Base-by-base conservation (phyloP, 2,329 filamentous ascomycete species). In the Paramyrothecium sp. region DNA sequence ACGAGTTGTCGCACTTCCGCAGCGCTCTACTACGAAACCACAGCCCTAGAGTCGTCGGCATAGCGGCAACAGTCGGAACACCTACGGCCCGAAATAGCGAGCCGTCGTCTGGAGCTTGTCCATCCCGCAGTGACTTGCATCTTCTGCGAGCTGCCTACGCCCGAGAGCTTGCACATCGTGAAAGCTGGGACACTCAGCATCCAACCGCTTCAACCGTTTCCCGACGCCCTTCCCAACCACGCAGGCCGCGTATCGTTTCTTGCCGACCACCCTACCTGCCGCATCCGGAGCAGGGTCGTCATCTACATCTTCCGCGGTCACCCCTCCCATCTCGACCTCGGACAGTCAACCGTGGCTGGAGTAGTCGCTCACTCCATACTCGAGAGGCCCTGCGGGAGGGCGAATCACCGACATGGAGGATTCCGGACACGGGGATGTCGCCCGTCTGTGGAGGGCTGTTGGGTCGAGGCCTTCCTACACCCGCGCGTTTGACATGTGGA, bases 401-500 rank as follows among this genome's bases (percentile, higher is more conserved):
- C 38, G n/a, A 44, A 55, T 49, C 30, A 54, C 56, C 60, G 67
- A 66, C 19, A 73, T 75, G 67, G 73, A 77, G 38, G 62, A 68
- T 26, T 64, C 73, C 44, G 68, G 67, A 65, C 69, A 60, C 72
- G 26, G 69, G 71, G 55, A 58, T 30, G 56, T 58, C 49, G 21
- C 60, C 41, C 59, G 60, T 50, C 55, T 62, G 1, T 69, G 65
- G 67, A 65, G 68, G 56, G 23, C 50, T 17, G 54, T 41, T 26
- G 65, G 63, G 41, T 64, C 60, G 46, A 65, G 82, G 13, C 79
- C 79, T 0, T 74, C 76, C 8, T 80, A 79, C 62, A 85, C 82
- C 21, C 75, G 81, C 57, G 81, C 79, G 17, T 85, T 84, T 65
- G 78, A 82, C 60, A 73, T 77, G 57, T 81, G 81, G 60, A 75